Percentiles rank a stretch among this genome's conserved stretches.
Evolutionary conservation across 2,329 filamentous ascomycete species (phyloP).

Genomic region (Coniochaeta prunicola): DNA sequence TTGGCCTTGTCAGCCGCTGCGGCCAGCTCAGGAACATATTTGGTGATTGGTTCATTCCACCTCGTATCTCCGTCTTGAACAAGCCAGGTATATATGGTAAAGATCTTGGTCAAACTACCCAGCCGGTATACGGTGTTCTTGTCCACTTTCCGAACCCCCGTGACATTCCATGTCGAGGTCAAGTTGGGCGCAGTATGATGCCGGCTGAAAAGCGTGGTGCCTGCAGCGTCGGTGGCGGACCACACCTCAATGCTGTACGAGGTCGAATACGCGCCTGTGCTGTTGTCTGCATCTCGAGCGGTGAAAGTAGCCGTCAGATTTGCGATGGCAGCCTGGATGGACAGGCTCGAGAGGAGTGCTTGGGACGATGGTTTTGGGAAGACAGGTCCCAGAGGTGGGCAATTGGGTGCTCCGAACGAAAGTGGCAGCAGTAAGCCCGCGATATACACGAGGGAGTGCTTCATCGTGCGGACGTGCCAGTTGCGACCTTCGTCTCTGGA

Average conservation of each 20-base stretch:
- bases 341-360: slow-evolving; percentile 17
- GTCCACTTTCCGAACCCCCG: slow-evolving; percentile 15
- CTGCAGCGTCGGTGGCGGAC: slow-evolving; percentile 8
- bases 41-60: slow-evolving; percentile 20
- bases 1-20: slow-evolving; percentile 13
- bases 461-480: neutral
- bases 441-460: neutral
- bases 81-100: slow-evolving; percentile 22
- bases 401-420: slow-evolving; percentile 23
- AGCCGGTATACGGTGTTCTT: slow-evolving; percentile 21
- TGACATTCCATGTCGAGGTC: slow-evolving; percentile 3
- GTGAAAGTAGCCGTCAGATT: slow-evolving; percentile 22
- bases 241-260: slow-evolving; percentile 26
- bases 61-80: slow-evolving; percentile 18
- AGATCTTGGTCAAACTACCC: slow-evolving; percentile 23
- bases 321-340: slow-evolving; percentile 19
- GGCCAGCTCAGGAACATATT: slow-evolving; percentile 19
- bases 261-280: slow-evolving; percentile 20
- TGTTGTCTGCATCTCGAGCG: slow-evolving; percentile 16
- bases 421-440: neutral
- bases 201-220: slow-evolving; percentile 16
- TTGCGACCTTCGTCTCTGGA: neutral
- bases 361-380: slow-evolving; percentile 21
- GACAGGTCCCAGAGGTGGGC: slow-evolving; percentile 24
- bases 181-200: slow-evolving; percentile 19